Evolutionary conservation across 208 protist genomes (phyloP).

Genomic region (Histomonas meleagridis): DNA sequence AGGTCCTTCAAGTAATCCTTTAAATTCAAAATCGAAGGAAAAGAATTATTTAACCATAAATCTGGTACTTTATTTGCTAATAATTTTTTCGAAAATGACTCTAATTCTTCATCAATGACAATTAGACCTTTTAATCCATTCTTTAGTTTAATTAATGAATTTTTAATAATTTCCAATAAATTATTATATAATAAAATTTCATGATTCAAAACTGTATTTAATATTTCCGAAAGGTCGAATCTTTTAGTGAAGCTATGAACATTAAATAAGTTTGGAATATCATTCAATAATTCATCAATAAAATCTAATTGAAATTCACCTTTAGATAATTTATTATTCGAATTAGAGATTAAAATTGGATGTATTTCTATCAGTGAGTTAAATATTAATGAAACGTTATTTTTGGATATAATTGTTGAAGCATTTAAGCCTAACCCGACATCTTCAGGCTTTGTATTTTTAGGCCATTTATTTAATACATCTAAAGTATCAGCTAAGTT

Average conservation of each 20-base stretch:
- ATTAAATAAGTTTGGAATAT: background rate
- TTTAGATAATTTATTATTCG: background rate
- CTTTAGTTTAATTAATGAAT: constrained; percentile 77
- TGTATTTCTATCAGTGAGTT: background rate
- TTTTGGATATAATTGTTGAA: background rate
- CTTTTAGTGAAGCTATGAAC: background rate
- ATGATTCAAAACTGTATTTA: constrained; percentile 83
- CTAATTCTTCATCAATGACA: constrained; percentile 62
- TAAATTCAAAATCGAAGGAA: constrained; percentile 78
- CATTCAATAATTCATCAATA: background rate
- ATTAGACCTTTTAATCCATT: constrained; percentile 69
- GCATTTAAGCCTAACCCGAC: background rate
- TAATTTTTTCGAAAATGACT: constrained; percentile 54
- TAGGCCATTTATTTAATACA: background rate
- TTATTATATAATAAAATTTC: constrained; percentile 61
- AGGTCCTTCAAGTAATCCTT: constrained; percentile 82
- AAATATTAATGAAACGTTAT: background rate
- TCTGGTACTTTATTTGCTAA: constrained; percentile 67
- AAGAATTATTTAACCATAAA: constrained; percentile 79
- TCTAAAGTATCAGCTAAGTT: background rate
- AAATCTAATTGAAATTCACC: background rate
- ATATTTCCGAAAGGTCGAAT: background rate
- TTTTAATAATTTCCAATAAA: constrained; percentile 69
- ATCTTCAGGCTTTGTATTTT: background rate
- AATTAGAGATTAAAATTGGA: background rate